Evolutionary conservation across 2,329 filamentous ascomycete genomes (phyloP).

Genomic region (Thelonectria olida): DNA sequence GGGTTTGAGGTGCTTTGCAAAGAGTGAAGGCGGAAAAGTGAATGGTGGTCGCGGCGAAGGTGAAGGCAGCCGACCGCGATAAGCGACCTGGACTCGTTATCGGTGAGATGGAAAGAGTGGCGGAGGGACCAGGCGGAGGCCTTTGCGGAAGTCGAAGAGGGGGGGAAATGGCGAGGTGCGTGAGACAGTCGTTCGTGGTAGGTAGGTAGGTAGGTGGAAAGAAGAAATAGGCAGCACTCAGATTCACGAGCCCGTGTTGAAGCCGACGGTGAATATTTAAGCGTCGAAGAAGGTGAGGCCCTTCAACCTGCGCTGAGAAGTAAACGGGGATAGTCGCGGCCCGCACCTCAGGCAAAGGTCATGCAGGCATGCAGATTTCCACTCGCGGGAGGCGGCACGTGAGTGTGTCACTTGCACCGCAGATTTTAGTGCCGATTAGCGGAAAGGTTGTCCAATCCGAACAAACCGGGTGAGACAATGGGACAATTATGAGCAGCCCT

Average conservation of each 20-base stretch:
- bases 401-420: constrained; percentile 28
- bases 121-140: constrained; percentile 10
- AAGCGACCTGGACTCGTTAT: constrained; percentile 42
- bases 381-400: constrained; percentile 22
- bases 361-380: constrained; percentile 24
- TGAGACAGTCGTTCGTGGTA: not conserved
- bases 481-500: not conserved
- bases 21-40: constrained; percentile 22
- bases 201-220: not conserved
- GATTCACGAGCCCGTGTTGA: not conserved
- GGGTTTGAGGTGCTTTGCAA: constrained; percentile 9
- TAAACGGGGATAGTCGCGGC: constrained; percentile 8
- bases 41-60: constrained; percentile 14
- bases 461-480: not conserved
- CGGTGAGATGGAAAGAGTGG: constrained; percentile 28
- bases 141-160: constrained; percentile 2
- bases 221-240: not conserved
- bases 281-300: constrained; percentile 3
- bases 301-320: constrained; percentile 15
- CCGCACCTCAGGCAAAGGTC: constrained; percentile 19
- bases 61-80: constrained; percentile 36
- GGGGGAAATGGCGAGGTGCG: not conserved
- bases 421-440: constrained; percentile 28
- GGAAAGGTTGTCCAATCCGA: constrained; percentile 22
- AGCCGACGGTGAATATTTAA: not conserved